These are phyloP conservation scores for Allodekkera sacchari DNA, from an alignment of 805 yeast species.

Conservation along the genomic window DNA sequence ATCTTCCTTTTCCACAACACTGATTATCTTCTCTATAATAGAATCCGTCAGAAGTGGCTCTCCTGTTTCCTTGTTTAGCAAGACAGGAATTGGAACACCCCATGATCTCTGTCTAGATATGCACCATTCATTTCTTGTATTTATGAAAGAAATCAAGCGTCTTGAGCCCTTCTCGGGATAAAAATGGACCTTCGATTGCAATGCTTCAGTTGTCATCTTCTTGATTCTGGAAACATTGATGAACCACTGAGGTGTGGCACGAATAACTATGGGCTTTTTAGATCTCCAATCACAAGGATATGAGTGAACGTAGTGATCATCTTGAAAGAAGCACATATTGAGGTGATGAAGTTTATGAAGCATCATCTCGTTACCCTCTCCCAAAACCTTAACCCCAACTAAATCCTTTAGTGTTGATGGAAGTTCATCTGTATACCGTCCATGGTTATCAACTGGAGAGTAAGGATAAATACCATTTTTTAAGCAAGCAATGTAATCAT, in stretches of 20 bases:
- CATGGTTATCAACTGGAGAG: slow-evolving; percentile 76
- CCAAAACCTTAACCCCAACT: slow-evolving; percentile 53
- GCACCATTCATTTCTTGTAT: slow-evolving; percentile 90
- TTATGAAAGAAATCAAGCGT: slow-evolving; percentile 64
- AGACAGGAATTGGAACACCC: slow-evolving; percentile 97
- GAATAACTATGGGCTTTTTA: slow-evolving; percentile 85
- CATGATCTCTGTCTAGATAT: slow-evolving; percentile 91
- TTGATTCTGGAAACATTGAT: slow-evolving; percentile 76
- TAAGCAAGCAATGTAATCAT: slow-evolving; percentile 73
- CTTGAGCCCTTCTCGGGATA: slow-evolving; percentile 65
- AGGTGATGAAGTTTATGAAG: slow-evolving; percentile 32
- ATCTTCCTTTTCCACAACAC: slow-evolving; percentile 48
- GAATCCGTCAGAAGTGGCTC: slow-evolving; percentile 53
- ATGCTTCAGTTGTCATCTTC: slow-evolving; percentile 46
- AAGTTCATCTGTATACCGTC: slow-evolving; percentile 51
- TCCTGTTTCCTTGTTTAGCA: slow-evolving; percentile 55
- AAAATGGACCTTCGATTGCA: slow-evolving; percentile 53
- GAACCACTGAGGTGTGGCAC: slow-evolving; percentile 97
- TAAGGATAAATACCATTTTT: slow-evolving; percentile 46
- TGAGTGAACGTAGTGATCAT: slow-evolving; percentile 58
- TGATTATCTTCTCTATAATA: slow-evolving; percentile 50
- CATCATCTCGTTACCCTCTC: slow-evolving; percentile 43
- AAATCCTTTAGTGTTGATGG: slow-evolving; percentile 36
- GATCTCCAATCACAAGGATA: slow-evolving; percentile 98
- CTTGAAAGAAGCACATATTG: slow-evolving; percentile 39